Conservation (phyloP, 805 yeast genomes). For the Yarrowia phangngaensis region DNA sequence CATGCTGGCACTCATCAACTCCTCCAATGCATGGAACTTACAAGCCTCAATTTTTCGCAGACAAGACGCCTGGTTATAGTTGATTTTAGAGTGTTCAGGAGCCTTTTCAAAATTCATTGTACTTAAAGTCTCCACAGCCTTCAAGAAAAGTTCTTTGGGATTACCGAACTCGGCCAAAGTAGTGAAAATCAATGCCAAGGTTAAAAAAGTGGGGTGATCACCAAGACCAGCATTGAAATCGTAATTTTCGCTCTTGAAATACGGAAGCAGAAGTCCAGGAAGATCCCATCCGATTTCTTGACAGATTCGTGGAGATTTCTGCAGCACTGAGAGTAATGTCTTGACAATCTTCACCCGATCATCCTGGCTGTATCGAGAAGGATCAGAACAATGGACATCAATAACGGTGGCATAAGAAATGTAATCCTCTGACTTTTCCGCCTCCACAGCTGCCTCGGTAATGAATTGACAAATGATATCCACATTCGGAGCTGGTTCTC, state of each 20-base stretch:
- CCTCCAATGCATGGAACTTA: constrained; percentile 62
- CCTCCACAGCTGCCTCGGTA: constrained; percentile 19
- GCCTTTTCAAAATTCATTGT: constrained; percentile 36
- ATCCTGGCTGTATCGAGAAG: constrained; percentile 44
- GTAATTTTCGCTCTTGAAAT: constrained; percentile 41
- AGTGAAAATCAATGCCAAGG: constrained; percentile 52
- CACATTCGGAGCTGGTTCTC: constrained; percentile 9
- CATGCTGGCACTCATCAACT: constrained; percentile 57
- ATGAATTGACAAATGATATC: constrained; percentile 15
- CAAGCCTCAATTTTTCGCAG: constrained; percentile 28
- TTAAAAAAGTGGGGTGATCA: constrained; percentile 28
- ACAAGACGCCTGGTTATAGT: constrained; percentile 22
- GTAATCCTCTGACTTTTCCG: constrained; percentile 52
- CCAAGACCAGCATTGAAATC: constrained; percentile 28
- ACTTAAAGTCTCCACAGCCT: constrained; percentile 61
- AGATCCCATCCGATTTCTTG: constrained; percentile 84
- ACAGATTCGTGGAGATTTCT: constrained; percentile 28
- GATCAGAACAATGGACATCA: constrained; percentile 56
- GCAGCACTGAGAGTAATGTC: constrained; percentile 46
- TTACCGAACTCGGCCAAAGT: constrained; percentile 66
- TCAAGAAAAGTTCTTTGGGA: constrained; percentile 73
- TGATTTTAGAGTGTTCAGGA: constrained; percentile 9
- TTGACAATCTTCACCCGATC: constrained; percentile 53
- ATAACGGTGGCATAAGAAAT: constrained; percentile 68
- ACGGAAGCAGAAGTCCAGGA: constrained; percentile 62